Percentiles rank a stretch among this genome's conserved stretches.
Evolutionary conservation across 352 stramenopile genomes (phyloP).

Genomic region (Ochromonadaceae sp.): DNA sequence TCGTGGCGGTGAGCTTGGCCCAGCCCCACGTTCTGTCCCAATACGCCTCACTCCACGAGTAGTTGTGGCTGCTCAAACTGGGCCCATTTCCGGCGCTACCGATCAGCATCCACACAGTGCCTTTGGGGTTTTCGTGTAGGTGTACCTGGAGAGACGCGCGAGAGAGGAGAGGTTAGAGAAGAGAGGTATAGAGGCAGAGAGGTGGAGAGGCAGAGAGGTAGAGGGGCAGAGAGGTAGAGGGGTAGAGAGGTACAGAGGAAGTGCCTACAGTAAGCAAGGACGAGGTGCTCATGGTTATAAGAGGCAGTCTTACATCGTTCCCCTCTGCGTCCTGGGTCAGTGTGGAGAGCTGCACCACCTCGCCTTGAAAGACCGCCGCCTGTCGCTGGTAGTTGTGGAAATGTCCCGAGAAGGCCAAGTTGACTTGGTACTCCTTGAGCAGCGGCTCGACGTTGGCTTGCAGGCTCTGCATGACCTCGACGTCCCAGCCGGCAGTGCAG

Average conservation of each 20-base stretch:
- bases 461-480: slow-evolving; percentile 44
- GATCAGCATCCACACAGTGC: slow-evolving; percentile 55
- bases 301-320: too few relatives aligned
- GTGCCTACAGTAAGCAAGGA: too few relatives aligned
- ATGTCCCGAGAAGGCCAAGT: slow-evolving; percentile 59
- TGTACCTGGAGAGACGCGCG: background rate
- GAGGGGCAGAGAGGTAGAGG: too few relatives aligned
- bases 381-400: slow-evolving; percentile 64
- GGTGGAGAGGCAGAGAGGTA: too few relatives aligned
- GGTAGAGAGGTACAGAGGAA: too few relatives aligned
- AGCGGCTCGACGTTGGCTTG: slow-evolving; percentile 54
- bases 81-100: slow-evolving; percentile 42
- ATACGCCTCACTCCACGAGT: background rate
- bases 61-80: background rate
- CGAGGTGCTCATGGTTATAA: too few relatives aligned
- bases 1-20: background rate
- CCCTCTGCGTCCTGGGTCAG: background rate
- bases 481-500: slow-evolving; percentile 25
- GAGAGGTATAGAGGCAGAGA: too few relatives aligned
- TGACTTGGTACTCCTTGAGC: slow-evolving; percentile 53
- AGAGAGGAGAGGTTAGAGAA: too few relatives aligned
- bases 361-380: slow-evolving; percentile 46
- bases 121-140: slow-evolving; percentile 37
- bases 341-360: slow-evolving; percentile 37
- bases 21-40: slow-evolving; percentile 6